Evolutionary conservation across 345 rosid species (phyloP), one percentile per base, ranked within the genome.

Genomic region (Arabidopsis suecica): DNA sequence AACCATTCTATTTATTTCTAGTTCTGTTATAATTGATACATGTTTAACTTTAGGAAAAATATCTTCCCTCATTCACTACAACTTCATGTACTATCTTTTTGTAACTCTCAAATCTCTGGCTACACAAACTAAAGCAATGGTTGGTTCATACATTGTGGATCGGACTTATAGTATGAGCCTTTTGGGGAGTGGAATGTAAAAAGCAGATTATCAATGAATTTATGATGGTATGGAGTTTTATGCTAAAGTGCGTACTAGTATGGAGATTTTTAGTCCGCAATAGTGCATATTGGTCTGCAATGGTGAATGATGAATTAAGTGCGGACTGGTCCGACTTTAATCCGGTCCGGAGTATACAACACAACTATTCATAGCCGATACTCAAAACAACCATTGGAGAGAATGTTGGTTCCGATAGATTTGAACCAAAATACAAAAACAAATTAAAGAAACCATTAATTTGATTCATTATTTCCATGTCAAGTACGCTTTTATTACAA

Each of bases 401-500:
- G 30, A 69, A 41, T 42, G n/a, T 44, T 47, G 65, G 32, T 51
- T 40, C 10, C 40, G 0, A 68, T n/a, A n/a, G 16, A 16, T 25
- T 72, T 72, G 37, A 8, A 61, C 51, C 12, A 49, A 25, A 38
- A 3, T 11, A 62, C 64, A 11, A 16, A 49, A 45, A 37, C 32
- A 53, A 22, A 54, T 42, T 23, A 38, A 47, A 44, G 32, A 36
- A 61, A 16, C 8, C 5, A 30, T 32, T 33, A 22, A 22, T 57
- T 59, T 45, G 28, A 23, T 37, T 41, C 36, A 73, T 58, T 54
- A 18, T 57, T 32, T 18, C 41, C 41, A 22, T 7, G 3, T 2
- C 49, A 68, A 36, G 61, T 68, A 53, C 9, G 64, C 58, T 59
- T 61, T 76, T 77, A 77, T 70, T 64, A 56, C 71, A 70, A 63